Evolutionary conservation across 495 filamentous ascomycete genomes (phyloP).

Genomic region (Monascus purpureus): DNA sequence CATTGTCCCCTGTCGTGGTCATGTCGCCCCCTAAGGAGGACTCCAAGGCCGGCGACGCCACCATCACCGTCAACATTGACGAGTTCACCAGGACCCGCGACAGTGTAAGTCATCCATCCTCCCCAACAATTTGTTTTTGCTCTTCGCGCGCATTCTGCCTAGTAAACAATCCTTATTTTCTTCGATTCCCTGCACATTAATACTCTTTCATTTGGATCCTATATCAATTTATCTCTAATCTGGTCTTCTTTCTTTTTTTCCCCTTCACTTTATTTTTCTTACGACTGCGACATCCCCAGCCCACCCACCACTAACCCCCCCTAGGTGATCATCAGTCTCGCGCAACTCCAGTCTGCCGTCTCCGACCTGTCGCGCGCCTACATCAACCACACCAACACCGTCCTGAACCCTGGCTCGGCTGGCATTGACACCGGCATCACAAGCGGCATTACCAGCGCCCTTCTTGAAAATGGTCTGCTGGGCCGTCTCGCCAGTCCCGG

Average conservation of each 20-base stretch:
- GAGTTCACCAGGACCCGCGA: conserved; percentile 51
- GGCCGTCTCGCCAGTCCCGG: conserved; percentile 24
- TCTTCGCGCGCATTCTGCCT: not conserved
- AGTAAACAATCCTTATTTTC: not conserved
- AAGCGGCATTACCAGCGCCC: conserved; percentile 30
- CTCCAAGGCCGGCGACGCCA: conserved; percentile 17
- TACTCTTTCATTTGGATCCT: too few species aligned
- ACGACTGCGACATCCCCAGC: not conserved
- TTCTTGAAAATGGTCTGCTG: conserved; percentile 28
- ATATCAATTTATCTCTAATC: too few species aligned
- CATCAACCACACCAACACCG: conserved; percentile 64
- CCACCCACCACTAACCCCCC: conserved; percentile 8
- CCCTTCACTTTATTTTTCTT: too few species aligned
- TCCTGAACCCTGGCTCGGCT: conserved; percentile 49
- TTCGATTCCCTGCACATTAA: not conserved
- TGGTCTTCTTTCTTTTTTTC: too few species aligned
- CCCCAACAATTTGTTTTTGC: not conserved
- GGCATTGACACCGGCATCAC: conserved; percentile 38
- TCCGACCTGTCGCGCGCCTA: conserved; percentile 64
- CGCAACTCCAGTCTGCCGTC: conserved; percentile 59
- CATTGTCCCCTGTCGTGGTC: conserved; percentile 6
- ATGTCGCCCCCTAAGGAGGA: conserved; percentile 23
- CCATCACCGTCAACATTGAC: conserved; percentile 38
- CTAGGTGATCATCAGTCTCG: conserved; percentile 60
- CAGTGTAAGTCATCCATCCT: conserved; percentile 28